Conservation (phyloP, 2,329 filamentous ascomycete species). For the Beauveria sp. region DNA sequence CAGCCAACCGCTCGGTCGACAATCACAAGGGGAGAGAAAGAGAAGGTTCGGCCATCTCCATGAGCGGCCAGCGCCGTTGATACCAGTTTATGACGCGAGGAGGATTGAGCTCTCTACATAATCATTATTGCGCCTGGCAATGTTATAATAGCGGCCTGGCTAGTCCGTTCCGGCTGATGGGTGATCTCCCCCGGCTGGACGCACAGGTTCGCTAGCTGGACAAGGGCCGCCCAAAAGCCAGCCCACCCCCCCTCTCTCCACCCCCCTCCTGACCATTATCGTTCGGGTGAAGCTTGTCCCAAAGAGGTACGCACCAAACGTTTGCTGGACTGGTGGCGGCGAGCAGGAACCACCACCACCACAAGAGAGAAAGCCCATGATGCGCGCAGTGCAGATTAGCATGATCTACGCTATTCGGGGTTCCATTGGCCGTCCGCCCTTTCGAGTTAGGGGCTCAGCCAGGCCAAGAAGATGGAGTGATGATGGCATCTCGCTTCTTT, state of each 20-base stretch:
- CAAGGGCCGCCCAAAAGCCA: neutral
- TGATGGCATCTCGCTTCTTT: no score
- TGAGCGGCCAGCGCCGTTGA: no score
- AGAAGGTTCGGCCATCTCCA: neutral
- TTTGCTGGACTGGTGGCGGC: neutral
- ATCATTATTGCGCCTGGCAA: no score
- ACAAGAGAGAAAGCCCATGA: neutral
- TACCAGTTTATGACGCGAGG: no score
- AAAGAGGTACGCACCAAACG: conserved; percentile 3
- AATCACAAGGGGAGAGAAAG: neutral
- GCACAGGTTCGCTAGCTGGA: neutral
- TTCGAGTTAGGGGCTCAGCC: neutral
- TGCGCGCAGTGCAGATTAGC: conserved; percentile 4
- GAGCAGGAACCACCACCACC: neutral
- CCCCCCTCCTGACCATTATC: neutral
- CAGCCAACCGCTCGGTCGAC: no score
- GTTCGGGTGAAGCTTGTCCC: neutral
- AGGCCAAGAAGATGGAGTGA: no score
- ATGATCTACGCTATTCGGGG: neutral
- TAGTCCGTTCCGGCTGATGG: neutral
- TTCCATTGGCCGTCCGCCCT: neutral
- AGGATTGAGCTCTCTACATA: neutral
- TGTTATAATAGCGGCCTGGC: neutral
- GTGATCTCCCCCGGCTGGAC: neutral
- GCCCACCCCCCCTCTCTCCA: no score